Evolutionary conservation across 2,329 filamentous ascomycete genomes (phyloP).

Genomic region (Cercospora janseana): DNA sequence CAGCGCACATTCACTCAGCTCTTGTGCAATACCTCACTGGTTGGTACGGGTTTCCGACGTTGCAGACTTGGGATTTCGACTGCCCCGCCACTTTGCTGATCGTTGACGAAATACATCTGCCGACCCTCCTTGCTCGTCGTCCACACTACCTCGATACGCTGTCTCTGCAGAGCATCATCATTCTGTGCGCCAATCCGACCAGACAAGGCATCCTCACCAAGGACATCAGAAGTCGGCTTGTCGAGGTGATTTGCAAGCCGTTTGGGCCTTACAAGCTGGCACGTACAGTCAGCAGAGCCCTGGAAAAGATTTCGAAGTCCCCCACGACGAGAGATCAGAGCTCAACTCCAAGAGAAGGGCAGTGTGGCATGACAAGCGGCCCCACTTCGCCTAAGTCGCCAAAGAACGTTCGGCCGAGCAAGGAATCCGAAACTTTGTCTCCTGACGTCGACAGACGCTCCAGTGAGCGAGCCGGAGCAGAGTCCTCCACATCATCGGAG

Average conservation of each 20-base stretch:
- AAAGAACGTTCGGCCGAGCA: neutral
- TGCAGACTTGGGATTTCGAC: slow-evolving; percentile 29
- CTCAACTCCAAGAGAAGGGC: neutral
- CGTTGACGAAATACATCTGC: slow-evolving; percentile 30
- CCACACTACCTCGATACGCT: slow-evolving; percentile 20
- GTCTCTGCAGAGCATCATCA: slow-evolving; percentile 31
- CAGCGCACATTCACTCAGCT: slow-evolving; percentile 24
- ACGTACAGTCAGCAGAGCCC: slow-evolving; percentile 15
- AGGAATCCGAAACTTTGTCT: neutral
- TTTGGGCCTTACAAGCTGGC: slow-evolving; percentile 29
- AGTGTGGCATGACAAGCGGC: neutral
- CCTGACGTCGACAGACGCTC: neutral
- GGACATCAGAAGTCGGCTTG: slow-evolving; percentile 24
- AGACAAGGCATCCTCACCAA: slow-evolving; percentile 25
- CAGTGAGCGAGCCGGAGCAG: neutral
- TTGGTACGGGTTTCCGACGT: slow-evolving; percentile 28
- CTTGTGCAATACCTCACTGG: slow-evolving; percentile 26
- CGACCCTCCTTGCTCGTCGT: slow-evolving; percentile 21
- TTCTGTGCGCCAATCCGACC: slow-evolving; percentile 38
- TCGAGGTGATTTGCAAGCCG: slow-evolving; percentile 25
- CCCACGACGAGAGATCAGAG: neutral
- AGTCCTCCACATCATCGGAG: neutral
- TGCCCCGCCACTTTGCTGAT: slow-evolving; percentile 25
- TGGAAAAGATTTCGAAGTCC: slow-evolving; percentile 13
- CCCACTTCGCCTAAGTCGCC: neutral